Base-by-base conservation (phyloP, 345 rosid genomes). In the Gossypium stocksii region DNA sequence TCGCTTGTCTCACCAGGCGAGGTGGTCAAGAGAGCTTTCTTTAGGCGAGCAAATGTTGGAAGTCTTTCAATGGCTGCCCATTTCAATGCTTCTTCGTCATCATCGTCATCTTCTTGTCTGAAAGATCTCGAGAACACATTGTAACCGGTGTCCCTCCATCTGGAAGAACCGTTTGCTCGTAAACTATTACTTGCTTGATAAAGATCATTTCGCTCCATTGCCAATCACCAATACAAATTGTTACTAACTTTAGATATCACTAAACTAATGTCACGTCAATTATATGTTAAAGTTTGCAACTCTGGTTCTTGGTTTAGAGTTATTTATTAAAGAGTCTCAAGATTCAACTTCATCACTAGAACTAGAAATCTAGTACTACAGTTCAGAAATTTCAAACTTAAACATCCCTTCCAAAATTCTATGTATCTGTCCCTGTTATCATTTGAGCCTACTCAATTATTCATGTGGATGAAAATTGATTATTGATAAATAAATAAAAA, bases 41-140 rank as follows among this genome's bases (percentile, higher is more conserved):
- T 34, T 34, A 34, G 38, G 38, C 38, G 38, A 34, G 38, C 38
- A 34, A 77, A 79, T 9, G 85, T 86, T 0, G 86, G 87, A 54
- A 83, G 85, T 41, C 82, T 80, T 73, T 86, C 84, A 9, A 84
- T 77, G 22, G 89, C 89, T 2, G 84, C 84, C 82, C 82, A 75
- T 62, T 75, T 80, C 49, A 86, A 76, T 9, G 80, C 85, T 63
- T 80, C 83, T 20, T 84, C 84, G 23, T 86, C 89, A 1, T 83
- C 89, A 2, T 85, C 57, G 19, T 19, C 87, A 34, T 34, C 38
- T 58, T 83, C 79, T 0, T 69, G 74, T 22, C 86, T 45, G 0
- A 77, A 80, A 5, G 91, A 85, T 74, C 70, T 70, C 19, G 87
- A 83, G 59, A 83, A 84, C 8, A 60, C 86, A 2, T 83, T 83